Evolutionary conservation across 2,329 filamentous ascomycete species (phyloP), one percentile per base, ranked within the genome.

Genomic region (Didymella glomerata): DNA sequence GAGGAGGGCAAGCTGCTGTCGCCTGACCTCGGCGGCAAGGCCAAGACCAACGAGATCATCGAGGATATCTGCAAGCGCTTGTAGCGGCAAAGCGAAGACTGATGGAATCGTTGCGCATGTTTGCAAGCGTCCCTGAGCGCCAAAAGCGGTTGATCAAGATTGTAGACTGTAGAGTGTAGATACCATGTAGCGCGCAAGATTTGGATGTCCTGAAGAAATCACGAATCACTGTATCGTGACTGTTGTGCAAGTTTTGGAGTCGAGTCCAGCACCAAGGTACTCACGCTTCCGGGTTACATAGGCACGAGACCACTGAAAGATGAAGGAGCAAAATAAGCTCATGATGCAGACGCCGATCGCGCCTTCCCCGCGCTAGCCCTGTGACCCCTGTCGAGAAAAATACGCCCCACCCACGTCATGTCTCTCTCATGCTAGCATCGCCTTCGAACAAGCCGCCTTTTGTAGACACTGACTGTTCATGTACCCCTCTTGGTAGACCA

Each of bases 21-120:
- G 74, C 95, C 95, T 20, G 95, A 99, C 76, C 84, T 99, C 75
- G 94, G 95, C 52, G 95, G 95, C 45, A 90, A 84, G 70, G 92
- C 93, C 48, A 90, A 86, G 66, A 98, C 95, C 4, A 86, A 91
- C 68, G 87, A 98, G 80, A 92, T 98, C 30, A 82, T 97, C 46
- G 84, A 91, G 71, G 94, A 98, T 79, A 90, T 98, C 49, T 84
- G 97, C 66, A 91, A 84, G 83, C 87, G 90, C 73, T 78, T 97
- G 80, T 97, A 90, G n/a, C n/a, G n/a, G n/a, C n/a, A n/a, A n/a
- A n/a, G n/a, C n/a, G n/a, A n/a, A n/a, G n/a, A n/a, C n/a, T n/a
- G n/a, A n/a, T n/a, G n/a, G n/a, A n/a, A n/a, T n/a, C n/a, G n/a
- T n/a, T n/a, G n/a, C n/a, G n/a, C n/a, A n/a, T n/a, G n/a, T n/a